Evolutionary conservation across 2,329 filamentous ascomycete genomes (phyloP).

Genomic region (Penicillium glabrum): DNA sequence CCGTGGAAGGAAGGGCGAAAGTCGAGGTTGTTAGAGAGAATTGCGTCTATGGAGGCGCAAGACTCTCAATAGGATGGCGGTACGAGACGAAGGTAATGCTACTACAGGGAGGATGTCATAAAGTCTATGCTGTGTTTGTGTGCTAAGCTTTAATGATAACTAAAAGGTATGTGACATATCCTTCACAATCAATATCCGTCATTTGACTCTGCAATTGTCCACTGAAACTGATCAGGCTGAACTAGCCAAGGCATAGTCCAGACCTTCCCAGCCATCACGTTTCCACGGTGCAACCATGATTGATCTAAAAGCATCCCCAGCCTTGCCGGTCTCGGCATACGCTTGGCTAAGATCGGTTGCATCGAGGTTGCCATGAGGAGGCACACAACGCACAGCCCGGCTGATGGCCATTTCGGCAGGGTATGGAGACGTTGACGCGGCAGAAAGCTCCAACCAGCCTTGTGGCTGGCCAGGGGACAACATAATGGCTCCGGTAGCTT

Average conservation of each 20-base stretch:
- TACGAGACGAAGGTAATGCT: neutral
- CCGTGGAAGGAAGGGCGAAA: conserved; percentile 74
- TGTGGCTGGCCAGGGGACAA: conserved; percentile 75
- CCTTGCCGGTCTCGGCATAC: conserved; percentile 70
- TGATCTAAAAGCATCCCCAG: conserved; percentile 73
- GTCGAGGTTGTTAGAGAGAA: conserved; percentile 63
- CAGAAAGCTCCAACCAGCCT: conserved; percentile 76
- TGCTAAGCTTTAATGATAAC: neutral
- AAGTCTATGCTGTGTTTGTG: neutral
- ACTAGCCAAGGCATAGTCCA: conserved; percentile 30
- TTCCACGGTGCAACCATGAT: conserved; percentile 82
- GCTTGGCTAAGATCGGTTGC: conserved; percentile 70
- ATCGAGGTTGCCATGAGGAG: conserved; percentile 67
- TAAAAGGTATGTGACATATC: neutral
- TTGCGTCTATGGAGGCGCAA: conserved; percentile 38
- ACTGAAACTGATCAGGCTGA: neutral
- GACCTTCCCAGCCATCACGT: conserved; percentile 60
- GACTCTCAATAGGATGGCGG: neutral
- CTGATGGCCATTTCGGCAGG: conserved; percentile 76
- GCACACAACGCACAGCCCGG: conserved; percentile 72
- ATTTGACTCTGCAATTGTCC: neutral
- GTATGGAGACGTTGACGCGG: conserved; percentile 54
- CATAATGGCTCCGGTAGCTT: conserved; percentile 76
- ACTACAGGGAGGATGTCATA: neutral
- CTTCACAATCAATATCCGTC: neutral